These are phyloP conservation scores for Farysia itapuensis DNA, from an alignment of 1,284 basidiomycete species.

Conservation along the genomic window DNA sequence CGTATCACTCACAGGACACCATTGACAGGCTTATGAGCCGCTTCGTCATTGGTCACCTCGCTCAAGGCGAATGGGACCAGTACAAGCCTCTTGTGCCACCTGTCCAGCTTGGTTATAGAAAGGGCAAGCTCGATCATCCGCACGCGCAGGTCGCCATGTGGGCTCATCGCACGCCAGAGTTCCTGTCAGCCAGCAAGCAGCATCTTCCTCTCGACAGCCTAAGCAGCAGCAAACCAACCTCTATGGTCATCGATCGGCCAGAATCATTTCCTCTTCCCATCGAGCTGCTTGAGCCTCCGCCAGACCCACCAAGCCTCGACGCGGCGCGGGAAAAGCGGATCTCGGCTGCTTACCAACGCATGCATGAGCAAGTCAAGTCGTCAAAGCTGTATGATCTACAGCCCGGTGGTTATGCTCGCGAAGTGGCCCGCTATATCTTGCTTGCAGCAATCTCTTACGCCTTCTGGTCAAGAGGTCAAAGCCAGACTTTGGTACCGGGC, in stretches of 20 bases:
- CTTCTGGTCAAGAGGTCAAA: constrained; percentile 63
- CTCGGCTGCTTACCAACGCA: constrained; percentile 75
- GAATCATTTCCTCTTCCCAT: constrained; percentile 49
- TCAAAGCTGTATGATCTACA: constrained; percentile 84
- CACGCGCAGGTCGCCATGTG: constrained; percentile 52
- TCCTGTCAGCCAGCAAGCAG: not conserved
- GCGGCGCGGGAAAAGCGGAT: constrained; percentile 71
- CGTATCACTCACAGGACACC: constrained; percentile 78
- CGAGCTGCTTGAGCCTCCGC: constrained; percentile 57
- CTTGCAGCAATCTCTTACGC: constrained; percentile 69
- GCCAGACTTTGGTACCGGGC: no score
- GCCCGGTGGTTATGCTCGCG: constrained; percentile 86
- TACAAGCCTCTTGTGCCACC: constrained; percentile 88
- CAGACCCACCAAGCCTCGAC: constrained; percentile 62
- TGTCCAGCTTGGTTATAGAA: constrained; percentile 72
- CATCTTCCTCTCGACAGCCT: constrained; percentile 4
- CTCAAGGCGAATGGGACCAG: constrained; percentile 62
- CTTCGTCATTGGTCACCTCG: constrained; percentile 76
- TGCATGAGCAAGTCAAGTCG: constrained; percentile 74
- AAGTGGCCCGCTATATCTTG: constrained; percentile 74
- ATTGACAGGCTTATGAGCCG: constrained; percentile 67
- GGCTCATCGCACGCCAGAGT: constrained; percentile 18
- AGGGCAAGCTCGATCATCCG: constrained; percentile 52
- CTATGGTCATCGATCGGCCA: constrained; percentile 20
- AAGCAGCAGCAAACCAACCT: not conserved